Evolutionary conservation across 2,329 filamentous ascomycete genomes (phyloP), one percentile per base, ranked within the genome.

Genomic region (Fusarium papillatum): DNA sequence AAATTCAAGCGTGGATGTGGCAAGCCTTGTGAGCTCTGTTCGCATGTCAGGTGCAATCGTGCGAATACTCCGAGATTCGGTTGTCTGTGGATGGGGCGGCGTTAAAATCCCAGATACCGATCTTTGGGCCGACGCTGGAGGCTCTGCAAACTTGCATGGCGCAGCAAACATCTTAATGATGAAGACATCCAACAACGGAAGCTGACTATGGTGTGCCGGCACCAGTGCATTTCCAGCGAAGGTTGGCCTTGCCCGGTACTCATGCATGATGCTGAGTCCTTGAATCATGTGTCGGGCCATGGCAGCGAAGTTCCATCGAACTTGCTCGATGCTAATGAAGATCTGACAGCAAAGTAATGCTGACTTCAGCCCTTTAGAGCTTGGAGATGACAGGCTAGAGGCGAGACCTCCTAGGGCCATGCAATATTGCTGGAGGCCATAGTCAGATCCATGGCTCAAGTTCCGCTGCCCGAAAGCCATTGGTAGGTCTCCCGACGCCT

Each of bases 301-400:
- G 43, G 84, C 82, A 70, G 79, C 69, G 43, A 83, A 86, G 66
- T 87, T 85, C 7, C 79, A 77, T 36, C 80, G 80, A 64, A 85
- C 82, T 79, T 87, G 85, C 75, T 87, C 86, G 68, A 87, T 87
- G 74, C 86, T 87, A 75, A 87, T 87, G 72, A 87, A 84, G 48
- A 87, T 76, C 72, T 87, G 85, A 75, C 86, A 88, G 80, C 86
- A 88, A 69, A 87, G 80, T 39, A 88, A 78, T 65, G 85, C 83
- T 29, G 84, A 85, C 69, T 80, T 85, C 38, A 86, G 73, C 7
- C 69, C 69, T 11, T 78, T 74, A 13, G 80, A 76, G 69, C 77
- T 70, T 5, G 81, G 81, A 68, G 77, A 82, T 22, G 83, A 83
- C 57, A 87, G 66, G 13, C 82, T 83, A 22, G 82, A 84, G 4